Conservation (phyloP, 2,329 filamentous ascomycete genomes). For the Venturia nashicola region DNA sequence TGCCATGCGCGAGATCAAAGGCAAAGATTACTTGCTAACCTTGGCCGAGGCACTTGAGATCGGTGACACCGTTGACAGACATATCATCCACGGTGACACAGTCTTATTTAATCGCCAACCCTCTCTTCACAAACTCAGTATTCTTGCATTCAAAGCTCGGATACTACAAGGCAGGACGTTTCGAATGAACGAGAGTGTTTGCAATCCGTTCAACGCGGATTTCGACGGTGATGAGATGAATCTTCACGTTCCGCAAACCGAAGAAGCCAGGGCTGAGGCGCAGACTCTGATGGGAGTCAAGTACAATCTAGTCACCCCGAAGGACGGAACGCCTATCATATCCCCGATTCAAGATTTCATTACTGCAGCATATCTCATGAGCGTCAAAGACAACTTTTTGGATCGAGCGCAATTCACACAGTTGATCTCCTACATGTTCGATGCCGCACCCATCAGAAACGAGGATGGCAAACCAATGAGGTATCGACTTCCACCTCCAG, state of each 20-base stretch:
- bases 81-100: conserved; percentile 89
- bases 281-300: conserved; percentile 97
- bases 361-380: conserved; percentile 82
- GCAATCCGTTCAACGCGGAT: conserved; percentile 96
- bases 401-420: conserved; percentile 81
- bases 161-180: conserved; percentile 93
- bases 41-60: conserved; percentile 64
- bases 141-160: conserved; percentile 90
- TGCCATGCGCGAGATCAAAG: conserved; percentile 23
- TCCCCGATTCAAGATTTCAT: conserved; percentile 99
- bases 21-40: conserved; percentile 55
- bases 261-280: conserved; percentile 89
- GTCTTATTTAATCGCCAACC: conserved; percentile 97
- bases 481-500: conserved; percentile 76
- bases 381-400: conserved; percentile 86
- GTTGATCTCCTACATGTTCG: conserved; percentile 88
- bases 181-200: conserved; percentile 94
- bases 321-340: conserved; percentile 96
- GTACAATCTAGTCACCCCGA: conserved; percentile 88
- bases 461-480: conserved; percentile 41
- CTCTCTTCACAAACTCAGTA: conserved; percentile 95
- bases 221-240: conserved; percentile 99
- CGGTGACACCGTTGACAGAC: conserved; percentile 85
- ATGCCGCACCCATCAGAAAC: conserved; percentile 44
- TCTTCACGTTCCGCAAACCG: conserved; percentile 90